These are phyloP conservation scores for Mucor piriformis DNA, from an alignment of 371 early-diverging fungal genomes.

Conservation along the genomic window DNA sequence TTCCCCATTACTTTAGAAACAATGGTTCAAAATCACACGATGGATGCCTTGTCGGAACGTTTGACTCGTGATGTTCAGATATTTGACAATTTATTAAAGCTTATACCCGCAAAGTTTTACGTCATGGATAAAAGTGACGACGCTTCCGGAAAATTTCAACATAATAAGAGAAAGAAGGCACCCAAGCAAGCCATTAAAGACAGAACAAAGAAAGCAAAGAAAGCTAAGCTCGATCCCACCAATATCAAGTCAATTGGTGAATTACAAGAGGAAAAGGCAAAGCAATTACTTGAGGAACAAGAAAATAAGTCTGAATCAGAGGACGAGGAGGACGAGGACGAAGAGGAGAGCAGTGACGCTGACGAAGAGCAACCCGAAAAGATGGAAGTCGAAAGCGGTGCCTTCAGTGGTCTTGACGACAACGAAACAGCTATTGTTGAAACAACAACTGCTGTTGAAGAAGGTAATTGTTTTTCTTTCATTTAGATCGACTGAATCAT, in stretches of 20 bases:
- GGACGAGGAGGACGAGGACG: conserved; percentile 32
- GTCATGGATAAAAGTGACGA: conserved; percentile 61
- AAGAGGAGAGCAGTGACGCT: conserved; percentile 27
- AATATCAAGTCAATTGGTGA: conserved; percentile 28
- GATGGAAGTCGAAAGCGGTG: conserved; percentile 34
- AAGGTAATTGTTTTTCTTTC: conserved; percentile 21
- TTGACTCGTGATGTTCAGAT: conserved; percentile 56
- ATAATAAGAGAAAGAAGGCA: conserved; percentile 76
- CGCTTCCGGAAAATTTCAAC: conserved; percentile 58
- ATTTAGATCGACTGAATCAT: conserved; percentile 19
- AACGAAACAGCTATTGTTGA: conserved; percentile 30
- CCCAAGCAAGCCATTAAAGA: conserved; percentile 82
- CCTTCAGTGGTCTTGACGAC: conserved; percentile 34
- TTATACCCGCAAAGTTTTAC: conserved; percentile 78
- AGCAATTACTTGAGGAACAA: conserved; percentile 16
- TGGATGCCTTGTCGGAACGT: conserved; percentile 51
- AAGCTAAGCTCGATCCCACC: conserved; percentile 56
- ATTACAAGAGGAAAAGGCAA: conserved; percentile 32
- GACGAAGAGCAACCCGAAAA: conserved; percentile 29
- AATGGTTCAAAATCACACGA: conserved; percentile 42
- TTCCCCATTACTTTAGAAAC: neutral
- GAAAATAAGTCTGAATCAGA: conserved; percentile 41
- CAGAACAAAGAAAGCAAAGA: conserved; percentile 77
- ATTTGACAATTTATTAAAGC: conserved; percentile 68
- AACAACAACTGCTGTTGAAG: conserved; percentile 29